Evolutionary conservation across 2,329 filamentous ascomycete genomes (phyloP).

Genomic region (Simplicillium sp.): DNA sequence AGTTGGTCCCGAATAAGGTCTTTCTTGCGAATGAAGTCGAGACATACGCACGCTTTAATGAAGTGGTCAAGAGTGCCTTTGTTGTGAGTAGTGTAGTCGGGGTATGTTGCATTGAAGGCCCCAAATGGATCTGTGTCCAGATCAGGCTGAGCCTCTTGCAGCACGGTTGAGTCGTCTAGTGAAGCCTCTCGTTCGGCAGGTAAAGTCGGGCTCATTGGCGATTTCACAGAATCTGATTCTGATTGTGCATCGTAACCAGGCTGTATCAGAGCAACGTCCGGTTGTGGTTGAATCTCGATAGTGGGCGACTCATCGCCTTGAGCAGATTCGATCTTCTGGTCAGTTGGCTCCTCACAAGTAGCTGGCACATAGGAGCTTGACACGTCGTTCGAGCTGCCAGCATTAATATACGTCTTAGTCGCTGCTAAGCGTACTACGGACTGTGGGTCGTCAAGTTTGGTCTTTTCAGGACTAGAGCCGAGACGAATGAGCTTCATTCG

Average conservation of each 20-base stretch:
- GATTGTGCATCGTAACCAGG: too few species aligned
- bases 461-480: too few species aligned
- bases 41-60: slow-evolving; percentile 31
- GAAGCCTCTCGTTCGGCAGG: not conserved
- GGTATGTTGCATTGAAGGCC: slow-evolving; percentile 32
- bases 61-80: slow-evolving; percentile 29
- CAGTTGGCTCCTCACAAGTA: slow-evolving; percentile 7
- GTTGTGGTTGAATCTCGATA: too few species aligned
- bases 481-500: slow-evolving; percentile 15
- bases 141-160: not conserved
- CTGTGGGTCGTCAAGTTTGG: slow-evolving; percentile 3
- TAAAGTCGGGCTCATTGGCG: too few species aligned
- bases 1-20: slow-evolving; percentile 29
- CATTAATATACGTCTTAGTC: slow-evolving; percentile 12
- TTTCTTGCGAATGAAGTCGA: slow-evolving; percentile 26
- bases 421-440: slow-evolving; percentile 13
- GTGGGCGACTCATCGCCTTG: too few species aligned
- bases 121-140: slow-evolving; percentile 19
- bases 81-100: slow-evolving; percentile 29
- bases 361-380: slow-evolving; percentile 20
- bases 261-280: too few species aligned
- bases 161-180: not conserved
- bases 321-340: too few species aligned
- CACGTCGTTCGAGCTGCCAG: slow-evolving; percentile 15
- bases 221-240: too few species aligned